Conservation (phyloP, 176 grass and related monocot species). For the Olyra latifolia region DNA sequence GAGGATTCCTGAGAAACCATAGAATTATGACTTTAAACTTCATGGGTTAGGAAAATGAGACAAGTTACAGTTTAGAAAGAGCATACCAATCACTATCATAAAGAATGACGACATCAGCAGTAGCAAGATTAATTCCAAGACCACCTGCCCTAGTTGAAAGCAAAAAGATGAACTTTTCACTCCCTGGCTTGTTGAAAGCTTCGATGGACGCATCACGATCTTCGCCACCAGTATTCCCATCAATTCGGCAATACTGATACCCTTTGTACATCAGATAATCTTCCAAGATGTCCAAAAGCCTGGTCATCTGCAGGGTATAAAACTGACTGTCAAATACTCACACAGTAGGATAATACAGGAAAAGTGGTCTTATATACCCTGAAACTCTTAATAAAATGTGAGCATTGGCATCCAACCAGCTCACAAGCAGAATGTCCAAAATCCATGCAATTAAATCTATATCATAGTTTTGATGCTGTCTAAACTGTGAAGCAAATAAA, state of each 20-base stretch:
- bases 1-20: slow-evolving; percentile 62
- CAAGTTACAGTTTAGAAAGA: slow-evolving; percentile 1
- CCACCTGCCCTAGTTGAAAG: slow-evolving; percentile 77
- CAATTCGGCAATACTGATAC: slow-evolving; percentile 67
- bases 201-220: slow-evolving; percentile 73
- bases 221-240: slow-evolving; percentile 68
- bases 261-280: slow-evolving; percentile 69
- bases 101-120: slow-evolving; percentile 80
- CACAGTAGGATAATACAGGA: not conserved
- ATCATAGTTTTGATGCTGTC: not conserved
- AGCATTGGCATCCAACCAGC: slow-evolving; percentile 10
- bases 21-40: slow-evolving; percentile 12
- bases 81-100: slow-evolving; percentile 83
- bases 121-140: slow-evolving; percentile 74
- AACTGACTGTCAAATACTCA: not conserved
- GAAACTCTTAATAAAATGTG: slow-evolving; percentile 6
- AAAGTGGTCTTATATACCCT: not conserved
- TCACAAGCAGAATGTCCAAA: slow-evolving; percentile 9
- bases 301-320: slow-evolving; percentile 63
- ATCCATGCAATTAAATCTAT: not conserved
- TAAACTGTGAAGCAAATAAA: not conserved
- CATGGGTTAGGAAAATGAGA: not conserved
- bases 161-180: slow-evolving; percentile 72
- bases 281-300: slow-evolving; percentile 76
- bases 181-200: slow-evolving; percentile 63